phyloP scores from a whole-genome alignment of 116 monocot species.

The Posidonia oceanica region DNA sequence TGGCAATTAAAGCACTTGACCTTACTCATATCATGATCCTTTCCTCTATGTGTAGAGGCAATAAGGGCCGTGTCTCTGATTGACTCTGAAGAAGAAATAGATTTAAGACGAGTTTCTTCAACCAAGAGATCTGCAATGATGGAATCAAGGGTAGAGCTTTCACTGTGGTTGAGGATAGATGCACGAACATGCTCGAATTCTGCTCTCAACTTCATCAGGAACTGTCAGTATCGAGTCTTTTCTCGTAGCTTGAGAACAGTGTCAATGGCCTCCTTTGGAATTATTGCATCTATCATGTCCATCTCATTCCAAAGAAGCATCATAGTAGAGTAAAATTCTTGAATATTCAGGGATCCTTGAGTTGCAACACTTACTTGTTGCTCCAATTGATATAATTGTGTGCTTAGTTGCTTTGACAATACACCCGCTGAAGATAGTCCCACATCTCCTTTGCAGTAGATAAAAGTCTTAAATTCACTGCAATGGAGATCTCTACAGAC shows the following conservation, averaged over 20 bases:
- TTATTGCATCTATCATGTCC: conserved; percentile 2
- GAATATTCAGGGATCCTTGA: neutral
- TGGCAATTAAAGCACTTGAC: conserved; percentile 1
- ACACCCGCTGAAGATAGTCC: neutral
- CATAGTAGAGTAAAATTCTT: conserved; percentile 3
- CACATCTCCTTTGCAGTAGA: neutral
- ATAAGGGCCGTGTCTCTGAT: neutral
- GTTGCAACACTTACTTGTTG: neutral
- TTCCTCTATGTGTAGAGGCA: neutral
- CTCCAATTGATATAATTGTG: neutral
- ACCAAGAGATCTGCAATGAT: neutral
- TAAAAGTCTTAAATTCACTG: neutral
- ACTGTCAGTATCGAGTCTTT: neutral
- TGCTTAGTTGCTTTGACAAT: neutral
- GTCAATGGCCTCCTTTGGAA: neutral
- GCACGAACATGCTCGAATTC: neutral
- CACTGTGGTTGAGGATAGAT: no score
- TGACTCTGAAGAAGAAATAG: neutral
- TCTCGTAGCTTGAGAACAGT: neutral
- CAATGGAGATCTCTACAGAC: neutral
- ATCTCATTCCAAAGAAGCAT: conserved; percentile 10
- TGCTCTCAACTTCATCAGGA: neutral
- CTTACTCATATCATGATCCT: no score
- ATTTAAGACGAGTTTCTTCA: conserved; percentile 4
- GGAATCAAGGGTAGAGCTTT: no score